Conservation (phyloP, 2,329 filamentous ascomycete genomes). For the Apiospora rasikravindrae region DNA sequence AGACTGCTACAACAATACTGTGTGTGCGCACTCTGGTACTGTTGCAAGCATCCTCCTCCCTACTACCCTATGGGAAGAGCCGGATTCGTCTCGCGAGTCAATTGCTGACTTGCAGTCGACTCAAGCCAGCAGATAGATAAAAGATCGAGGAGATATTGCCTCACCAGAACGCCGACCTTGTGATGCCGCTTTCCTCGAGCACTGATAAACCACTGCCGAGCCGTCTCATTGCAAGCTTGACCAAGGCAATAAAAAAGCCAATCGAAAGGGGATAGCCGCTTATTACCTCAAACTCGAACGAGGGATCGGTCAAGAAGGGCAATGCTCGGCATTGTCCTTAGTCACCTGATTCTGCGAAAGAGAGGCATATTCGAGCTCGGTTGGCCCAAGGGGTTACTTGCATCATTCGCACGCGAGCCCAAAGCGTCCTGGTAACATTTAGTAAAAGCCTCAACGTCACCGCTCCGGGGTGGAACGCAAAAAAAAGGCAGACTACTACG, state of each 20-base stretch:
- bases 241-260: neutral
- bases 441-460: slow-evolving; percentile 6
- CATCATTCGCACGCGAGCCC: neutral
- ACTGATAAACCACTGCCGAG: neutral
- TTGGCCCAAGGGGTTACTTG: neutral
- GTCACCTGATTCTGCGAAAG: neutral
- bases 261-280: neutral
- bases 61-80: slow-evolving; percentile 1
- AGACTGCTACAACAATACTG: slow-evolving; percentile 2
- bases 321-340: slow-evolving; percentile 6
- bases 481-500: neutral
- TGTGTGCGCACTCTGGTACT: neutral
- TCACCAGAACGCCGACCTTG: neutral
- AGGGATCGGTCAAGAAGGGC: slow-evolving; percentile 3
- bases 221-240: neutral
- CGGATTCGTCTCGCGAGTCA: slow-evolving; percentile 10
- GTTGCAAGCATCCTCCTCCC: neutral
- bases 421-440: slow-evolving; percentile 13
- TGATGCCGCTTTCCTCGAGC: neutral
- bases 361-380: slow-evolving; percentile 2
- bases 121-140: neutral
- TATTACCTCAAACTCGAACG: neutral
- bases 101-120: slow-evolving; percentile 8
- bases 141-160: neutral
- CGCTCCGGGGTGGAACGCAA: slow-evolving; percentile 1